Percentiles rank a stretch among this genome's conserved stretches.
These are phyloP conservation scores for Lodderomyces pseudojiufengensis DNA, from an alignment of 1,139 yeast species.

Conservation along the genomic window DNA sequence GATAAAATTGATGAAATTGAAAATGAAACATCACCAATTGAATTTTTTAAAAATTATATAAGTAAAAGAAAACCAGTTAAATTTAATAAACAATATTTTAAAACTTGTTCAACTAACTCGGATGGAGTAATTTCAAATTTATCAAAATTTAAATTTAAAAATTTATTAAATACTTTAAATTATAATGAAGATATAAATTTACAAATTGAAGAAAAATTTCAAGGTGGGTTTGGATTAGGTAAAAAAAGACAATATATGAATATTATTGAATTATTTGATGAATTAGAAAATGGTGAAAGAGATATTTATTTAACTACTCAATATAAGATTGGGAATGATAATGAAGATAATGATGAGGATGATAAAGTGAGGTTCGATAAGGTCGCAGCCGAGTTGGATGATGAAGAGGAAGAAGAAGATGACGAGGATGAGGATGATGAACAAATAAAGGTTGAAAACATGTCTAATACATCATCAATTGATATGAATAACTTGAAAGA, in stretches of 20 bases:
- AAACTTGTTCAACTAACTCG: no score
- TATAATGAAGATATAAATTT: slow-evolving; percentile 31
- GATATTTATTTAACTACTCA: slow-evolving; percentile 65
- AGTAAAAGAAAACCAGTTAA: slow-evolving; percentile 36
- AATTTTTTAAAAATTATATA: slow-evolving; percentile 30
- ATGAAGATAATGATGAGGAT: slow-evolving; percentile 15
- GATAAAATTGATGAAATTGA: slow-evolving; percentile 13
- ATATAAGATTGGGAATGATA: slow-evolving; percentile 36
- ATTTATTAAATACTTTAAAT: slow-evolving; percentile 30
- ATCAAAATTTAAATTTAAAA: slow-evolving; percentile 29
- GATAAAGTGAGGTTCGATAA: slow-evolving; percentile 9
- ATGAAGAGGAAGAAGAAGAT: slow-evolving; percentile 9
- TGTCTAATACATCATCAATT: slow-evolving; percentile 27
- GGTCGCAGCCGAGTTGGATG: no score
- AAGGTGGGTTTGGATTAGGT: slow-evolving; percentile 68
- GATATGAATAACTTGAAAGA: slow-evolving; percentile 47
- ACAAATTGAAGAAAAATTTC: slow-evolving; percentile 53
- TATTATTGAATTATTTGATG: slow-evolving; percentile 43
- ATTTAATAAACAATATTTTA: slow-evolving; percentile 13
- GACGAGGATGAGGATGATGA: slow-evolving; percentile 13
- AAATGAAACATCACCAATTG: slow-evolving; percentile 3
- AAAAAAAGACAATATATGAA: slow-evolving; percentile 46
- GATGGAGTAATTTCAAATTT: slow-evolving; percentile 14
- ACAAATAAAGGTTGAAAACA: slow-evolving; percentile 12
- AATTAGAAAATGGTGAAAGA: slow-evolving; percentile 32